Evolutionary conservation across 768 basidiomycete genomes (phyloP).

Genomic region (Lactarius sanguifluus): DNA sequence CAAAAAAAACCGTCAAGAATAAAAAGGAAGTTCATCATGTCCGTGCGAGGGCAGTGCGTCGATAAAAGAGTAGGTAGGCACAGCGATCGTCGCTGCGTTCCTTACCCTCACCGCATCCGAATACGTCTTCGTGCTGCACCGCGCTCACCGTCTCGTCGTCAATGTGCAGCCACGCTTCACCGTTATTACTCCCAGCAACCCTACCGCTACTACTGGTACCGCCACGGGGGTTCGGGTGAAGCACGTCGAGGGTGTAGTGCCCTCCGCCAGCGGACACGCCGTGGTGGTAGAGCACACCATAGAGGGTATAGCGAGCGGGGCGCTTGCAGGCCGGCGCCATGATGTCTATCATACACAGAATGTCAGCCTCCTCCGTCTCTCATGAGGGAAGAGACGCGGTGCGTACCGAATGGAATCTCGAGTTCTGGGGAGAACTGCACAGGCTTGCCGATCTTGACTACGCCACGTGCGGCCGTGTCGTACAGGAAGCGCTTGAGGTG

Average conservation of each 20-base stretch:
- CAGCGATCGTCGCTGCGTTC: constrained; percentile 56
- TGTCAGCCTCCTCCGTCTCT: neutral
- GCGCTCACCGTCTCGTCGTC: constrained; percentile 89
- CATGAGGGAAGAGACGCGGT: neutral
- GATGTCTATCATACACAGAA: constrained; percentile 1
- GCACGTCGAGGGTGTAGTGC: constrained; percentile 91
- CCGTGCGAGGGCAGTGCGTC: constrained; percentile 47
- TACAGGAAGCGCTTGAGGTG: constrained; percentile 93
- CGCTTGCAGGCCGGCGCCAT: constrained; percentile 38
- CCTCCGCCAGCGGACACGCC: constrained; percentile 88
- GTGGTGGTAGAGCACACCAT: constrained; percentile 93
- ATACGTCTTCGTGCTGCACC: constrained; percentile 72
- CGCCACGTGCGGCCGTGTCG: constrained; percentile 69
- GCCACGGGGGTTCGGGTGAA: constrained; percentile 67
- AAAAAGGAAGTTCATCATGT: constrained; percentile 16
- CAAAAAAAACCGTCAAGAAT: neutral
- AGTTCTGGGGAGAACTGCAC: constrained; percentile 77
- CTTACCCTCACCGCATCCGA: constrained; percentile 38
- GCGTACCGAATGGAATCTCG: constrained; percentile 66
- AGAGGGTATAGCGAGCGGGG: constrained; percentile 69
- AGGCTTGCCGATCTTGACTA: constrained; percentile 84
- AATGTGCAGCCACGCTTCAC: constrained; percentile 86
- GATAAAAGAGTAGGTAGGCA: constrained; percentile 88
- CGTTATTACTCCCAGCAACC: constrained; percentile 16
- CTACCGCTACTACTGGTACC: neutral